Percentiles rank a stretch among this genome's conserved stretches.
These are phyloP conservation scores for Pisolithus thermaeus DNA, from an alignment of 1,284 basidiomycete species.

Conservation along the genomic window DNA sequence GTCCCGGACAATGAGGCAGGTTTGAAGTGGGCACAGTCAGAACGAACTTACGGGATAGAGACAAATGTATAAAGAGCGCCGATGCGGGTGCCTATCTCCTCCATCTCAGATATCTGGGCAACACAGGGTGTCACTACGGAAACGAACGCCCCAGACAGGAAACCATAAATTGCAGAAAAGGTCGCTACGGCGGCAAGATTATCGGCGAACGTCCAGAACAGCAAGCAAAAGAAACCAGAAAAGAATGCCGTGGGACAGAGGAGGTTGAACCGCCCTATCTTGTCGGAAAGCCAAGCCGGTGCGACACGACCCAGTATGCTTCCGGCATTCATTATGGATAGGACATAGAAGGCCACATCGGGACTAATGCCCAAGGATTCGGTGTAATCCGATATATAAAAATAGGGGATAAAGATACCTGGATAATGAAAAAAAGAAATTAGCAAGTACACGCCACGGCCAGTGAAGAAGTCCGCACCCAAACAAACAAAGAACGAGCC, in stretches of 20 bases:
- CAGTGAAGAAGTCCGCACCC: slow-evolving; percentile 21
- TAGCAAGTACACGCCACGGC: slow-evolving; percentile 38
- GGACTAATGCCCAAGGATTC: slow-evolving; percentile 34
- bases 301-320: slow-evolving; percentile 56
- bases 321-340: slow-evolving; percentile 61
- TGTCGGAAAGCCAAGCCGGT: slow-evolving; percentile 57
- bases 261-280: slow-evolving; percentile 56
- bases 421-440: slow-evolving; percentile 40
- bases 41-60: slow-evolving; percentile 55
- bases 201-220: slow-evolving; percentile 49
- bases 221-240: slow-evolving; percentile 50
- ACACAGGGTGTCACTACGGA: slow-evolving; percentile 59
- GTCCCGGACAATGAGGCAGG: background rate
- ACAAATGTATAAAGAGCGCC: slow-evolving; percentile 57
- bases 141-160: slow-evolving; percentile 53
- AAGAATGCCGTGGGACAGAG: slow-evolving; percentile 55
- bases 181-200: slow-evolving; percentile 38
- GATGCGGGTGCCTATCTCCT: slow-evolving; percentile 52
- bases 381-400: slow-evolving; percentile 55
- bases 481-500: slow-evolving; percentile 49
- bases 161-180: slow-evolving; percentile 54
- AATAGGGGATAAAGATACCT: slow-evolving; percentile 61
- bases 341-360: slow-evolving; percentile 42
- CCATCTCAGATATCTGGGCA: slow-evolving; percentile 53
- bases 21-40: background rate